Evolutionary conservation across 1,284 basidiomycete species (phyloP).

Genomic region (Singerocomus rubriflavus): DNA sequence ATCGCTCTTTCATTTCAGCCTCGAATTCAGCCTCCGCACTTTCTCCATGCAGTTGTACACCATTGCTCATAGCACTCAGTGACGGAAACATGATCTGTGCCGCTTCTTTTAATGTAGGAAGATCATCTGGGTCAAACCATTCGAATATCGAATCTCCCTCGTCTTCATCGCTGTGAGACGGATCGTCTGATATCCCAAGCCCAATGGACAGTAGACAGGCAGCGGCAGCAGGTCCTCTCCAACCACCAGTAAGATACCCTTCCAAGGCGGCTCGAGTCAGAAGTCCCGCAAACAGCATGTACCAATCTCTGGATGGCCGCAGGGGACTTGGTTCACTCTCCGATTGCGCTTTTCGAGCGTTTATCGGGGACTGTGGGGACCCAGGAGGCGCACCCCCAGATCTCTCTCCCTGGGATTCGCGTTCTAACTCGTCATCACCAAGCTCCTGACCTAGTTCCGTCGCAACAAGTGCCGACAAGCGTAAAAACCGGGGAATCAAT

Average conservation of each 20-base stretch:
- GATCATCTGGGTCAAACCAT: conserved; percentile 72
- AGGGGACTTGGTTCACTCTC: conserved; percentile 48
- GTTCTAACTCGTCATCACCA: conserved; percentile 42
- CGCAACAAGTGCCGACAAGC: conserved; percentile 70
- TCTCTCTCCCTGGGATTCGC: conserved; percentile 20
- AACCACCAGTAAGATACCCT: conserved; percentile 76
- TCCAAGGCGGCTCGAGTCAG: conserved; percentile 77
- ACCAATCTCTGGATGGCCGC: conserved; percentile 74
- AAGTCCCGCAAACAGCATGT: conserved; percentile 69
- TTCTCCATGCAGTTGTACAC: conserved; percentile 29
- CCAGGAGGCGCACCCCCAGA: conserved; percentile 9
- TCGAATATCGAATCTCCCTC: conserved; percentile 45
- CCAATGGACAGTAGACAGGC: conserved; percentile 74
- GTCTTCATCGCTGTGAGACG: conserved; percentile 22
- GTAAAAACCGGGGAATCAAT: conserved; percentile 68
- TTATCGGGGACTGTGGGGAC: conserved; percentile 13
- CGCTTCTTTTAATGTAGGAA: conserved; percentile 65
- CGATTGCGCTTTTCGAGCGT: conserved; percentile 25
- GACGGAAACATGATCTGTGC: conserved; percentile 66
- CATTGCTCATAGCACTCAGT: conserved; percentile 35
- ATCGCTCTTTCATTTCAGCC: conserved; percentile 61
- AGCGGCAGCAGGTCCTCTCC: conserved; percentile 68
- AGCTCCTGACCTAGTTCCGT: conserved; percentile 67
- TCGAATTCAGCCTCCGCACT: conserved; percentile 63
- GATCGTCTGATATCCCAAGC: conserved; percentile 43